Base-by-base conservation (phyloP, 2,329 filamentous ascomycete genomes). In the Colletotrichum nymphaeae region DNA sequence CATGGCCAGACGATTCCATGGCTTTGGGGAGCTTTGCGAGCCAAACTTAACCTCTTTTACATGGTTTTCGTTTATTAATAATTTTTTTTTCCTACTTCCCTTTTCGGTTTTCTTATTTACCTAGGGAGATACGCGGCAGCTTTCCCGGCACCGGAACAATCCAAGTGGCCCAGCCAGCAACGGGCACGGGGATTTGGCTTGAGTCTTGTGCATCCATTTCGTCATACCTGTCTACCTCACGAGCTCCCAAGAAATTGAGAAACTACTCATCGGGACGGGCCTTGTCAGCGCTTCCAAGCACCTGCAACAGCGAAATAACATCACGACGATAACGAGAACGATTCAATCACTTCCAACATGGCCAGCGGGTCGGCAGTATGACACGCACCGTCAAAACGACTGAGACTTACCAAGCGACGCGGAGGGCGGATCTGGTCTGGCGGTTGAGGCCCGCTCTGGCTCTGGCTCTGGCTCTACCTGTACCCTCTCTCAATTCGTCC, bases 321-420 rank as follows among this genome's bases (percentile, higher is more conserved):
- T 19, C n/a, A 28, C 42, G 37, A 62, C 65, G 28, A 28, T 24
- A 26, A 58, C 56, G 5, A 28, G 37, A 58, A 58, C 14, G 28
- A 28, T 24, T 19, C 6, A 49, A 69, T 22, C 22, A 46, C 42
- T 12, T 37, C 53, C 60, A 69, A 59, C 24, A 73, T 70, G 70
- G 70, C 70, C 70, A 67, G 60, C 66, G 67, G 70, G 70, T 73
- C 67, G 66, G 28, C 67, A 73, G 70, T 60, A 73, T 70, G 70
- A 73, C 60, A 19, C 67, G 67, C 70, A 49, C 55, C 60, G 22
- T 70, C 35, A 60, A 64, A 49, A 49, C 46, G 52, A 24, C 65
- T 24, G 59, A 73, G 66, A 60, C 55, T 70, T 49, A 46, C 63
- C 58, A 64, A 73, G 70, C 66, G 70, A 73, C 67, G 49, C 60